These are phyloP conservation scores for Hyaloperonospora brassicae DNA, from an alignment of 352 stramenopile genomes.

Conservation along the genomic window DNA sequence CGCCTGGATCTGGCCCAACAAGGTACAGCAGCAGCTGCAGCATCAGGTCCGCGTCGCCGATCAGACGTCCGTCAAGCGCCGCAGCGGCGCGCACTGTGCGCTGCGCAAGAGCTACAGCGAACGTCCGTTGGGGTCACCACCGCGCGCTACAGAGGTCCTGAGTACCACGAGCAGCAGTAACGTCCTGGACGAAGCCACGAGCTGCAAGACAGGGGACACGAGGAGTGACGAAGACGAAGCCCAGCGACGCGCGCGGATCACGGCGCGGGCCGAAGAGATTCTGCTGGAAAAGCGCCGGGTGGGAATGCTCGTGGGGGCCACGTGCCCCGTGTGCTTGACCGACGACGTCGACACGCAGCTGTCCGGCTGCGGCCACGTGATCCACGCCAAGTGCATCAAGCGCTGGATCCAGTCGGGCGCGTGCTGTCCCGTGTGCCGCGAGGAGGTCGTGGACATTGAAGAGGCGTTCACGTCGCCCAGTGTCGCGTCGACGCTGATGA, in stretches of 20 bases:
- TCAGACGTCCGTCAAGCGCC: conserved; percentile 24
- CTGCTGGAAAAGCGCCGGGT: conserved; percentile 49
- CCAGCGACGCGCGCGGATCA: conserved; percentile 35
- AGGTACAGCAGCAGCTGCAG: conserved; percentile 14
- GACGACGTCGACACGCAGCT: conserved; percentile 70
- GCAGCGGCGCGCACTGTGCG: conserved; percentile 18
- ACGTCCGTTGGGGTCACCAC: conserved; percentile 19
- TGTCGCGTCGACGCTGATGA: conserved; percentile 19
- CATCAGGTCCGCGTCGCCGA: conserved; percentile 16
- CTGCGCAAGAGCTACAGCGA: conserved; percentile 38
- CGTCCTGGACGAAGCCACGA: conserved; percentile 19
- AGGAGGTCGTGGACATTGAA: conserved; percentile 47
- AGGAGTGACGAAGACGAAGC: conserved; percentile 25
- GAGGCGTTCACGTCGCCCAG: conserved; percentile 41
- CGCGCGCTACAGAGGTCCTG: conserved; percentile 8
- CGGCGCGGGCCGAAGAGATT: conserved; percentile 56
- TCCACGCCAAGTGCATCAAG: conserved; percentile 77
- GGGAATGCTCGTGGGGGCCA: conserved; percentile 54
- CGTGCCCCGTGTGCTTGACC: conserved; percentile 59
- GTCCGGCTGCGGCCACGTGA: conserved; percentile 50
- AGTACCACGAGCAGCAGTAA: conserved; percentile 22
- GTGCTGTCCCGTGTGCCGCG: conserved; percentile 56
- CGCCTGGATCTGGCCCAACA: conserved; percentile 28
- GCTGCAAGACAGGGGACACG: conserved; percentile 14
- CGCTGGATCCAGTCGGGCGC: conserved; percentile 60